Evolutionary conservation across 768 basidiomycete genomes (phyloP), one percentile per base, ranked within the genome.

Genomic region (Tylopilus intermedius): DNA sequence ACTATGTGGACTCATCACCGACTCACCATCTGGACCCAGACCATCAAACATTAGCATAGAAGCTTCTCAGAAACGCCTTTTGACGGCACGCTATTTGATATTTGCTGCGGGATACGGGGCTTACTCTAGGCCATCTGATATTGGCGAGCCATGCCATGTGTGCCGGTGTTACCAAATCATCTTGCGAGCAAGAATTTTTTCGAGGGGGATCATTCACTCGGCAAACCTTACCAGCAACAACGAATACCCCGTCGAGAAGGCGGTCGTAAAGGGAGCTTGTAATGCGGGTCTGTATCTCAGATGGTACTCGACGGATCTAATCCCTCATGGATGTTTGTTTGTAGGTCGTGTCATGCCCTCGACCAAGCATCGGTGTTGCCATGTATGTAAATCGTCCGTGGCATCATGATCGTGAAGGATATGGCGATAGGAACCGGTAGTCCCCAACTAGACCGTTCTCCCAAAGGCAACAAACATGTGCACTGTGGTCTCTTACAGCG

Each of bases 201-300:
- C 68, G 75, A 74, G 81, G 82, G 82, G 82, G 4, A 56, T 76
- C 4, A 37, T 76, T 2, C 82, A 81, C 58, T 81, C 80, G 0
- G 70, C 71, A 14, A 54, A 71, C 27, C 76, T 79, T 63, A 76
- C 71, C 33, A 67, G 66, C n/a, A 18, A 78, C 78, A 1, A 48
- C 65, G 2, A 75, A 75, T 73, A 77, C 57, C 55, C 61, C 3
- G 82, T 81, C n/a, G 80, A 86, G 71, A 83, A 80, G 56, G 79
- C 77, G 8, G 72, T 84, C 8, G 74, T 85, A 9, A 71, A 85
- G 10, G 83, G 82, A 1, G 76, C 81, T 6, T 79, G 79, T 47
- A 80, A 79, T 48, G 79, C 80, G 18, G 79, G 76, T 75, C 51
- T 14, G 42, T 40, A 2, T 26, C 26, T 44, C 27, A 5, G 18